phyloP scores from a whole-genome alignment of 169 alveolate species.

The Theileria equi region DNA sequence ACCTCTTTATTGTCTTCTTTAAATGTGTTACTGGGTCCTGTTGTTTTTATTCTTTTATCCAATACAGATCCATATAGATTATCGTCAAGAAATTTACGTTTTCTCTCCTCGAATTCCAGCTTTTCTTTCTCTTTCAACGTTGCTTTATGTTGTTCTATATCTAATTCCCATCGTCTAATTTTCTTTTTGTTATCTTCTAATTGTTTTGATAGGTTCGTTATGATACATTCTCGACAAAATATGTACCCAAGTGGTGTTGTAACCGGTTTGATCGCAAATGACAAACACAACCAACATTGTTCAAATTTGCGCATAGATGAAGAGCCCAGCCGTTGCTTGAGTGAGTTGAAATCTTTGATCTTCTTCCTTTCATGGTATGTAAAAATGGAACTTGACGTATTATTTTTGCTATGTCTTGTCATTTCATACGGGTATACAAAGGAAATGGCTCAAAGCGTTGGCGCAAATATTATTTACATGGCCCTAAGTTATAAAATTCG shows the following conservation, averaged over 20 bases:
- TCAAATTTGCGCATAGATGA: constrained; percentile 87
- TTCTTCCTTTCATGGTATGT: constrained; percentile 87
- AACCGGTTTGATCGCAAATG: constrained; percentile 83
- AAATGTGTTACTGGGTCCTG: not conserved
- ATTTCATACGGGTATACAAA: constrained; percentile 29
- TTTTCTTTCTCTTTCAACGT: constrained; percentile 30
- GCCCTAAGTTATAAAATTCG: not conserved
- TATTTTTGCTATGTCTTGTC: constrained; percentile 90
- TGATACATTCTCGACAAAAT: constrained; percentile 88
- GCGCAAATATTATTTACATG: too few relatives aligned
- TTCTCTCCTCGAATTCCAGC: constrained; percentile 38
- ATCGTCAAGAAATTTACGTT: constrained; percentile 41
- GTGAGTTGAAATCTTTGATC: constrained; percentile 84
- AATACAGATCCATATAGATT: constrained; percentile 28
- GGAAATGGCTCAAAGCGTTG: too few relatives aligned
- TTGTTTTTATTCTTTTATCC: constrained; percentile 27
- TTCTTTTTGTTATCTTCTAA: constrained; percentile 70
- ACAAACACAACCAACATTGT: constrained; percentile 88
- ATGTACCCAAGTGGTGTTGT: constrained; percentile 89
- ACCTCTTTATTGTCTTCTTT: constrained; percentile 14
- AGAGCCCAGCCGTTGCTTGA: constrained; percentile 84
- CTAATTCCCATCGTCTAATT: constrained; percentile 40
- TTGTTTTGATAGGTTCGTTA: constrained; percentile 83
- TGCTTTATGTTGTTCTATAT: constrained; percentile 24
- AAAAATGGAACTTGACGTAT: constrained; percentile 85